A percentile compares a stretch with the other conserved stretches of the same genome.
phyloP scores from a whole-genome alignment of 352 stramenopile genomes.

The Globisporangium nagaii region DNA sequence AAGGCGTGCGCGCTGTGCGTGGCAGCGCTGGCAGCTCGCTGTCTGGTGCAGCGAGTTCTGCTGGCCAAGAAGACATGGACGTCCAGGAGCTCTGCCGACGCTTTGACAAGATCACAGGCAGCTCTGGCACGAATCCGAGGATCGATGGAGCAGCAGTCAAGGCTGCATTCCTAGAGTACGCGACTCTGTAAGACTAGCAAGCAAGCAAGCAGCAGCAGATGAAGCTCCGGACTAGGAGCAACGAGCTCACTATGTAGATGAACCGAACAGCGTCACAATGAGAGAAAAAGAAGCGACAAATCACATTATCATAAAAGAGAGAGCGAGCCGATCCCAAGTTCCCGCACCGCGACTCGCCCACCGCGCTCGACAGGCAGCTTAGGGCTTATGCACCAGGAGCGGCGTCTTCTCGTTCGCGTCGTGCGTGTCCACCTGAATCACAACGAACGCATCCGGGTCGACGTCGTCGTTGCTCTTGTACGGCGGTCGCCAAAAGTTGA shows the following conservation, averaged over 20 bases:
- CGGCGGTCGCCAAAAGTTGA: constrained; percentile 58
- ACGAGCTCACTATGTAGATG: background rate
- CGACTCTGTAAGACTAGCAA: background rate
- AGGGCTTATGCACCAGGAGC: constrained; percentile 13
- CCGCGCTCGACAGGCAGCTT: too few relatives aligned
- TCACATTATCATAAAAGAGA: too few relatives aligned
- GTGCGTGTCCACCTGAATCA: constrained; percentile 26
- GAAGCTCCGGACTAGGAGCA: background rate
- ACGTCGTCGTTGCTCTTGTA: constrained; percentile 16
- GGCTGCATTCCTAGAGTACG: constrained; percentile 30
- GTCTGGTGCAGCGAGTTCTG: background rate
- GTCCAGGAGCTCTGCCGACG: constrained; percentile 22
- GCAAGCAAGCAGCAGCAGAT: background rate
- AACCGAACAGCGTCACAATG: too few relatives aligned
- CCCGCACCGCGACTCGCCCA: too few relatives aligned
- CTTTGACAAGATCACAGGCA: constrained; percentile 35
- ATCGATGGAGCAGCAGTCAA: constrained; percentile 8
- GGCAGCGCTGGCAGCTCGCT: constrained; percentile 1
- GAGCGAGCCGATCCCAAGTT: too few relatives aligned
- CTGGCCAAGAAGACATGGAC: constrained; percentile 6
- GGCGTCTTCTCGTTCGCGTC: constrained; percentile 25
- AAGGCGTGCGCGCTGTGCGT: constrained; percentile 41
- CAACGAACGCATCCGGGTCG: constrained; percentile 18
- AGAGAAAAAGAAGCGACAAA: too few relatives aligned
- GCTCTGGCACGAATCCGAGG: constrained; percentile 4